These are phyloP conservation scores for Aspergillus carlsbadensis DNA, from an alignment of 495 filamentous ascomycete species.

Conservation along the genomic window DNA sequence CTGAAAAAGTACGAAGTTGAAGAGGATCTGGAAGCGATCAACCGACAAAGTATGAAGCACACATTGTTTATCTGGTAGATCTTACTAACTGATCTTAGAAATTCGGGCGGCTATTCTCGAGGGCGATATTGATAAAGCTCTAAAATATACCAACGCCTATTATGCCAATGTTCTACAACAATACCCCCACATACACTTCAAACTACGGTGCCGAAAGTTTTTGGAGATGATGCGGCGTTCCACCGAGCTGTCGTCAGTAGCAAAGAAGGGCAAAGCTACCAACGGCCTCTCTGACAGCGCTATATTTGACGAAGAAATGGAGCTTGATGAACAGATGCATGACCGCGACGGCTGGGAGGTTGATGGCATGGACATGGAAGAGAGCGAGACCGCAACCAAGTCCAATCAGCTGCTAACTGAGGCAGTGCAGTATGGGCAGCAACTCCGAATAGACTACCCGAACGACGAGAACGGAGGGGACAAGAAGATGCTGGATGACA, in stretches of 20 bases:
- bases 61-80: neutral
- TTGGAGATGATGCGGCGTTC: slow-evolving; percentile 91
- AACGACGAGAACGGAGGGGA: slow-evolving; percentile 66
- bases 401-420: slow-evolving; percentile 61
- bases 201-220: slow-evolving; percentile 86
- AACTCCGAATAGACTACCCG: slow-evolving; percentile 72
- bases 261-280: slow-evolving; percentile 36
- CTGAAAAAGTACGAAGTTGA: slow-evolving; percentile 68
- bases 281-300: slow-evolving; percentile 43
- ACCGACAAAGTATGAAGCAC: slow-evolving; percentile 73
- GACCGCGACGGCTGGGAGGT: slow-evolving; percentile 49
- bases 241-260: slow-evolving; percentile 57
- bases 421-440: slow-evolving; percentile 77
- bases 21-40: slow-evolving; percentile 84
- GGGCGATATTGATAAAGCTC: slow-evolving; percentile 87
- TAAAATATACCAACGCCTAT: slow-evolving; percentile 73
- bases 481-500: slow-evolving; percentile 73
- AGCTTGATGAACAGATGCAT: slow-evolving; percentile 68
- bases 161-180: slow-evolving; percentile 80
- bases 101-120: slow-evolving; percentile 89
- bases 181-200: slow-evolving; percentile 89
- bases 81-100: slow-evolving; percentile 44
- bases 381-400: slow-evolving; percentile 32
- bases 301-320: slow-evolving; percentile 69
- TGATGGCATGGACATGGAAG: slow-evolving; percentile 57